Percentiles rank a stretch among this genome's conserved stretches.
These are phyloP conservation scores for Aspergillus latus DNA, from an alignment of 2,329 filamentous ascomycete species.

Conservation along the genomic window DNA sequence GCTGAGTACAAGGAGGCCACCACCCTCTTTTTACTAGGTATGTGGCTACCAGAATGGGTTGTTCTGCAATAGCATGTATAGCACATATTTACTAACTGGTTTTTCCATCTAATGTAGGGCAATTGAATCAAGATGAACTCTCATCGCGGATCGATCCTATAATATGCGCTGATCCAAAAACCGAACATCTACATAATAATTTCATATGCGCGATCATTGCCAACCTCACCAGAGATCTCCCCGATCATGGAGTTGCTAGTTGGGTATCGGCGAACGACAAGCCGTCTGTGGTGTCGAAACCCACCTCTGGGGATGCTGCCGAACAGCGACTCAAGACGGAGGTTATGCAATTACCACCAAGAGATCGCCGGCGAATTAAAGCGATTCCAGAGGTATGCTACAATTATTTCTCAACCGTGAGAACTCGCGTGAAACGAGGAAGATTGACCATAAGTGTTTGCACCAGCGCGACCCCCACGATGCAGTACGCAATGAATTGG, in stretches of 20 bases:
- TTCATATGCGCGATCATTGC: slow-evolving; percentile 59
- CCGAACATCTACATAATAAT: slow-evolving; percentile 62
- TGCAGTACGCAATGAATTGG: slow-evolving; percentile 34
- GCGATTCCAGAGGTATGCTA: slow-evolving; percentile 50
- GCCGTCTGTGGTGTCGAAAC: slow-evolving; percentile 49
- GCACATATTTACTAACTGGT: slow-evolving; percentile 18
- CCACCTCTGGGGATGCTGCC: slow-evolving; percentile 58
- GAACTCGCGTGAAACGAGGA: background rate
- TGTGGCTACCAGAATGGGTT: slow-evolving; percentile 11
- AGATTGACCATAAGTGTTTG: slow-evolving; percentile 13
- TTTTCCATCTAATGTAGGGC: slow-evolving; percentile 42
- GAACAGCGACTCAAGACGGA: slow-evolving; percentile 65
- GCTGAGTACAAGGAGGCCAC: slow-evolving; percentile 60
- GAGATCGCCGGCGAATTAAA: slow-evolving; percentile 61
- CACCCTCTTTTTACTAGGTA: slow-evolving; percentile 59
- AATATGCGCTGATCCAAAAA: slow-evolving; percentile 53
- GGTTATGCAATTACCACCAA: slow-evolving; percentile 61
- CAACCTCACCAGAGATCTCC: slow-evolving; percentile 60
- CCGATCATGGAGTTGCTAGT: slow-evolving; percentile 61
- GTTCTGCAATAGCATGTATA: background rate
- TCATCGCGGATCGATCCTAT: slow-evolving; percentile 56
- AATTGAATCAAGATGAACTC: slow-evolving; percentile 62
- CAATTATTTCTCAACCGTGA: background rate
- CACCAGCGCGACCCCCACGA: slow-evolving; percentile 39
- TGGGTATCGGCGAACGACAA: slow-evolving; percentile 64